Conservation (phyloP, 306 rosid species). For the Castanea crenata region DNA sequence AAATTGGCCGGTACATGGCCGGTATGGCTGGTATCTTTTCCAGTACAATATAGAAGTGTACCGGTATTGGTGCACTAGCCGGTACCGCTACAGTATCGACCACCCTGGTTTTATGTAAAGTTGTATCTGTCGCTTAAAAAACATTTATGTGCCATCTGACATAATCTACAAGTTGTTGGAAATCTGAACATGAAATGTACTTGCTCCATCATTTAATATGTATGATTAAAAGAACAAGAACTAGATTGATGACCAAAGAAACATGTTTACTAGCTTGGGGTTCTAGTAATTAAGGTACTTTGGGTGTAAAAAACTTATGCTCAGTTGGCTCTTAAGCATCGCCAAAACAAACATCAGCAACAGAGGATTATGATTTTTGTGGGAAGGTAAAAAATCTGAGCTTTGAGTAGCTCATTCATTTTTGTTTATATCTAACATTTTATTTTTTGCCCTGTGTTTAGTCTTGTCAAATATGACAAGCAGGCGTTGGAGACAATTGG, state of each 20-base stretch:
- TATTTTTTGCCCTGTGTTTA: neutral
- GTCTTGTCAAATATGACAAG: slow-evolving; percentile 40
- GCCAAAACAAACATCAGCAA: slow-evolving; percentile 43
- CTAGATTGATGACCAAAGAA: neutral
- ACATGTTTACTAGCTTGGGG: neutral
- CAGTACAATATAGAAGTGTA: too few relatives aligned
- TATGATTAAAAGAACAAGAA: neutral
- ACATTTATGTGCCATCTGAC: neutral
- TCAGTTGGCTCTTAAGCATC: slow-evolving; percentile 48
- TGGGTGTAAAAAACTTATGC: neutral
- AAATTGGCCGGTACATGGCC: too few relatives aligned
- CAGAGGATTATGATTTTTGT: slow-evolving; percentile 44
- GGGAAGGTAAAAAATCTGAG: slow-evolving; percentile 29
- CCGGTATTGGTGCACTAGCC: too few relatives aligned
- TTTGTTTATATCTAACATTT: neutral
- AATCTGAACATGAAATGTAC: neutral
- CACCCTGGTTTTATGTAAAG: neutral
- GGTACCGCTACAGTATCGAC: too few relatives aligned
- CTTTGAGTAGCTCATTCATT: neutral
- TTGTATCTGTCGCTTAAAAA: neutral
- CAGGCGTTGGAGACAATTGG: slow-evolving; percentile 39
- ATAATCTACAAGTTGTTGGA: neutral
- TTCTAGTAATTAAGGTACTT: too few relatives aligned
- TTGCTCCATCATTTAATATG: neutral
- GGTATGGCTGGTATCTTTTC: too few relatives aligned